phyloP scores from a whole-genome alignment of 1,139 yeast species.

The Candida sanyaensis region DNA sequence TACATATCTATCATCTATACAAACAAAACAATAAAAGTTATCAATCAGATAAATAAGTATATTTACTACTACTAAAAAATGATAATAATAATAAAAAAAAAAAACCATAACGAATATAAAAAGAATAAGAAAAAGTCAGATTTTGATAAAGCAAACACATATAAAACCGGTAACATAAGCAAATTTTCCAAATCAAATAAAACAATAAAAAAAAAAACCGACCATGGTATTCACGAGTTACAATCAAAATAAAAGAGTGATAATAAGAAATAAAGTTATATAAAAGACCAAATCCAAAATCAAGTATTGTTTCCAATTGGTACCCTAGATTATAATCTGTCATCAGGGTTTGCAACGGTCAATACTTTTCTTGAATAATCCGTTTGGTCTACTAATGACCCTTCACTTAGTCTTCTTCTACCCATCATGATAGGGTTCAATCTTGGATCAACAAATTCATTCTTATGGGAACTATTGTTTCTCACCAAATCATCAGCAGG shows the following conservation, averaged over 20 bases:
- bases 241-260: not conserved
- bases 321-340: conserved; percentile 8
- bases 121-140: too few species aligned
- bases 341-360: conserved; percentile 74
- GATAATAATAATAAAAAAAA: too few species aligned
- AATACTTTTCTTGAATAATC: conserved; percentile 74
- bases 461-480: conserved; percentile 15
- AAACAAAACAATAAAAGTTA: too few species aligned
- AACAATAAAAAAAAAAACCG: too few species aligned
- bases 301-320: not conserved
- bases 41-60: too few species aligned
- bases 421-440: conserved; percentile 72
- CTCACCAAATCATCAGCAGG: conserved; percentile 42
- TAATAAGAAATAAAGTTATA: not conserved
- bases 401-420: conserved; percentile 71
- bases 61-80: too few species aligned
- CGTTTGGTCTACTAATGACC: conserved; percentile 75
- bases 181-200: too few species aligned
- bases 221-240: not conserved
- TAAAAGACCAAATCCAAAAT: too few species aligned
- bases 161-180: too few species aligned
- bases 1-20: too few species aligned
- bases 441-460: conserved; percentile 50
- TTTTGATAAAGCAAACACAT: too few species aligned
- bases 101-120: too few species aligned